Percentiles rank a stretch among this genome's conserved stretches.
Evolutionary conservation across 2,329 filamentous ascomycete species (phyloP).

Genomic region (Orbilia quercus): DNA sequence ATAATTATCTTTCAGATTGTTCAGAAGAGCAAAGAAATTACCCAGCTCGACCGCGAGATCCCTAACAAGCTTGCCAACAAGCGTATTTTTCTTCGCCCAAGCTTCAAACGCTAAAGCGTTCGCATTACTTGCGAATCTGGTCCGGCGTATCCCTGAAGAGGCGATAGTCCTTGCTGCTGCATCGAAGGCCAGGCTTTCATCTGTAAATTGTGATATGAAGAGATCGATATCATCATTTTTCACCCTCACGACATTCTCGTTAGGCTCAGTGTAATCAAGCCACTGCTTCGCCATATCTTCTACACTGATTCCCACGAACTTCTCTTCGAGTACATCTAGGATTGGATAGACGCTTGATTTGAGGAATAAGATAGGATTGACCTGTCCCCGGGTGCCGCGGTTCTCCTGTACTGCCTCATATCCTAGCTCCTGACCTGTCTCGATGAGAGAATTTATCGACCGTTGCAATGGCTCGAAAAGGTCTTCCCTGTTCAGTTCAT

Average conservation of each 20-base stretch:
- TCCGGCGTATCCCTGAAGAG: background rate
- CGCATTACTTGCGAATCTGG: background rate
- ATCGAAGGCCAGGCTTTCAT: conserved; percentile 5
- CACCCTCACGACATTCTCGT: background rate
- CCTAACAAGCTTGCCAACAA: conserved; percentile 1
- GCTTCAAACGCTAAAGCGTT: conserved; percentile 8
- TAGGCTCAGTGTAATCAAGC: conserved; percentile 12
- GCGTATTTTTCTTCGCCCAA: conserved; percentile 22
- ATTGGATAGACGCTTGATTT: conserved; percentile 17
- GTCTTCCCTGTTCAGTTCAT: conserved; percentile 8
- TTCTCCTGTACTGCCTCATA: conserved; percentile 16
- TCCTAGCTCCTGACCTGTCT: conserved; percentile 4
- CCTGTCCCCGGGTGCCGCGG: background rate
- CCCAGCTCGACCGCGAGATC: background rate
- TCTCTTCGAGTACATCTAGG: conserved; percentile 4
- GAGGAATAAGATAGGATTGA: conserved; percentile 20
- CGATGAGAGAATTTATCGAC: conserved; percentile 4
- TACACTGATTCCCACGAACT: background rate
- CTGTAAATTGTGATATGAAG: background rate
- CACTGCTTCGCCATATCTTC: conserved; percentile 12
- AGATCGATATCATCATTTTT: background rate
- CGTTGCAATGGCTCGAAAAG: conserved; percentile 20
- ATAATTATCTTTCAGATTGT: conserved; percentile 12
- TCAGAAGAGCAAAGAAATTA: background rate
- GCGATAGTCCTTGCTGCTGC: conserved; percentile 9